Percentiles rank a stretch among this genome's conserved stretches.
Conservation (phyloP, 345 rosid genomes). For the Erodium maritimum region DNA sequence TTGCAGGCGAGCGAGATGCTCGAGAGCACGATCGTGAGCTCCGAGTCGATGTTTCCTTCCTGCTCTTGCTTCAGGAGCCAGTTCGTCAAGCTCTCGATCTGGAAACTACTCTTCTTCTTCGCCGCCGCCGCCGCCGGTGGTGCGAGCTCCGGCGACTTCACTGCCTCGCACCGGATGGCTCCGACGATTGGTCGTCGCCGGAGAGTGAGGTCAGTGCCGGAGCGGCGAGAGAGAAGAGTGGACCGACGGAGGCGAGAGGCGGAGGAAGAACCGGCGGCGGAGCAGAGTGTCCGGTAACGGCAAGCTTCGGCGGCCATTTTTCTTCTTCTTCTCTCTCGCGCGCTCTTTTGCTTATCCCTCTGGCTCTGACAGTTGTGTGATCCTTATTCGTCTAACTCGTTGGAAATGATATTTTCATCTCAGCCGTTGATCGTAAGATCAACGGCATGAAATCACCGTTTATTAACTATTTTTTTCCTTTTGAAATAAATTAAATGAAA, state of each 20-base stretch:
- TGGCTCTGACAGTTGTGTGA: no score
- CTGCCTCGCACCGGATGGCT: constrained; percentile 8
- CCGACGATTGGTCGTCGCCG: not conserved
- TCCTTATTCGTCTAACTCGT: no score
- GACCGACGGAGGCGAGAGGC: not conserved
- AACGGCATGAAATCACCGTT: no score
- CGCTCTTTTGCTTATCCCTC: no score
- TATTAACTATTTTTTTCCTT: no score
- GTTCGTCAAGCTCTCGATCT: constrained; percentile 20
- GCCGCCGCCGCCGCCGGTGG: not conserved
- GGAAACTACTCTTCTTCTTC: constrained; percentile 14
- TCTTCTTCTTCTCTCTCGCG: no score
- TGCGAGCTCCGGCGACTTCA: not conserved
- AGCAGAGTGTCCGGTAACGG: not conserved
- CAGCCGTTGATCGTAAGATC: no score
- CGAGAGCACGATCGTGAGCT: constrained; percentile 28
- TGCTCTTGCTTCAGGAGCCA: constrained; percentile 30
- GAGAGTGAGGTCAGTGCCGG: not conserved
- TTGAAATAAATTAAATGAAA: no score
- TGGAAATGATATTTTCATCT: no score
- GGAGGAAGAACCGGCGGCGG: constrained; percentile 2
- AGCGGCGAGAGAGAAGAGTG: no score
- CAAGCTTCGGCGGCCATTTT: no score
- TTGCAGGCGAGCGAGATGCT: constrained; percentile 28
- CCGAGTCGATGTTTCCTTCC: constrained; percentile 26